Evolutionary conservation across 2,329 filamentous ascomycete species (phyloP), one percentile per base, ranked within the genome.

Genomic region (Diplocarpon mali): DNA sequence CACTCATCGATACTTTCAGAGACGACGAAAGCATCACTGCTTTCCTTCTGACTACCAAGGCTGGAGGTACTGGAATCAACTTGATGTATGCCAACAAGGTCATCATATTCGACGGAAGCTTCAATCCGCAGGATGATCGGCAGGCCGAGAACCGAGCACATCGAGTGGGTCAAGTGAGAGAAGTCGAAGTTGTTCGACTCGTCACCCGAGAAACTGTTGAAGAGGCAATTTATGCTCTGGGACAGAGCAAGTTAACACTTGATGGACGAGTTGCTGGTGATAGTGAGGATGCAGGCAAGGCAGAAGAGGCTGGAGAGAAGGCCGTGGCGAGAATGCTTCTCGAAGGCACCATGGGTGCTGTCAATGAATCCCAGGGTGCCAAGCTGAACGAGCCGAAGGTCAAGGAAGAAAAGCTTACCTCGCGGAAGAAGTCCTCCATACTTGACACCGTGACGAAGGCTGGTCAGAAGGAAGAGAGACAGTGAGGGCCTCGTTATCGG

Each of bases 51-150:
- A 92, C 85, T 1, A 98, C 92, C 0, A 90, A 88, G 48, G 89
- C 90, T 0, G 92, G 92, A 42, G 92, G 92, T n/a, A 92, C 90
- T 0, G 92, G 92, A 34, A 93, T 98, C 68, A 98, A 98, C 64
- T 68, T 98, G 44, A 92, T 90, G 7, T 85, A 84, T 30, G 92
- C 92, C 4, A 96, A 96, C 69, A 96, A 95, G 66, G 90, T 98
- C 55, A 78, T 98, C 64, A 92, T 98, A 58, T 95, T 96, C 62
- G 92, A 98, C 64, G 84, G 85, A 52, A 86, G 82, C n/a, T 95
- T 95, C 67, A 98, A 98, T 57, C 92, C 92, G 0, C 92, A 98
- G 61, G 90, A 96, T 55, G 92, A 98, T 60, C 80, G 95, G n/a
- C 92, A 98, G 63, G 92, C 92, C 0, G 92, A 96, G 69, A 96